Percentiles rank a stretch among this genome's conserved stretches.
Evolutionary conservation across 257 asterid genomes (phyloP).

Genomic region (Haberlea rhodopensis): DNA sequence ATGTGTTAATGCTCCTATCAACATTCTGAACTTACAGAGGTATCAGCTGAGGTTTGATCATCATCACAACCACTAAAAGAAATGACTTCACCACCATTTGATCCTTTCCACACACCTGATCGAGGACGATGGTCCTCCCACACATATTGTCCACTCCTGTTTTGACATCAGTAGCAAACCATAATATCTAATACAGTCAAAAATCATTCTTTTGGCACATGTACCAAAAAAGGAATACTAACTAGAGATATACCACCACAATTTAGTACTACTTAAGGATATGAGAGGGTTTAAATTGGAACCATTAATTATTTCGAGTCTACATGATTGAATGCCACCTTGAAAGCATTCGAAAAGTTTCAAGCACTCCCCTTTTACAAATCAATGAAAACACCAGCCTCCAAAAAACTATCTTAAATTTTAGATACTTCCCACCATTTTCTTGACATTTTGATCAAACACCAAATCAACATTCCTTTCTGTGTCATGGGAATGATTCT

Average conservation of each 20-base stretch:
- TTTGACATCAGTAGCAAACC: conserved; percentile 10
- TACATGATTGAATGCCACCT: neutral
- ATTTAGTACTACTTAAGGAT: neutral
- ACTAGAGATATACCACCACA: neutral
- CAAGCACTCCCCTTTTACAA: neutral
- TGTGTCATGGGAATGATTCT: neutral
- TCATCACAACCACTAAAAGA: conserved; percentile 98
- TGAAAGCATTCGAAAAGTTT: neutral
- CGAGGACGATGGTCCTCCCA: conserved; percentile 99
- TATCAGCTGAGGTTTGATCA: conserved; percentile 91
- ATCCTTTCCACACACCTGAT: conserved; percentile 86
- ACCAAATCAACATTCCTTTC: neutral
- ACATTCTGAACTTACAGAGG: conserved; percentile 60
- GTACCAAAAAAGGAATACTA: neutral
- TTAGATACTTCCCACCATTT: neutral
- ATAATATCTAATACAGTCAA: neutral
- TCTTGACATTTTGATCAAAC: neutral
- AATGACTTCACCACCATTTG: conserved; percentile 86
- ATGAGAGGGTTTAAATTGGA: neutral
- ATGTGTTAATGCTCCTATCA: conserved; percentile 2
- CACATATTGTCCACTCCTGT: conserved; percentile 72
- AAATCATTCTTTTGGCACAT: neutral
- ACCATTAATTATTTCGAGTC: neutral
- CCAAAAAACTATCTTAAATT: neutral
- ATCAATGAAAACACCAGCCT: neutral